Percentiles rank a stretch among this genome's conserved stretches.
Conservation (phyloP, 2,329 filamentous ascomycete species). For the Beauveria rudraprayagi region DNA sequence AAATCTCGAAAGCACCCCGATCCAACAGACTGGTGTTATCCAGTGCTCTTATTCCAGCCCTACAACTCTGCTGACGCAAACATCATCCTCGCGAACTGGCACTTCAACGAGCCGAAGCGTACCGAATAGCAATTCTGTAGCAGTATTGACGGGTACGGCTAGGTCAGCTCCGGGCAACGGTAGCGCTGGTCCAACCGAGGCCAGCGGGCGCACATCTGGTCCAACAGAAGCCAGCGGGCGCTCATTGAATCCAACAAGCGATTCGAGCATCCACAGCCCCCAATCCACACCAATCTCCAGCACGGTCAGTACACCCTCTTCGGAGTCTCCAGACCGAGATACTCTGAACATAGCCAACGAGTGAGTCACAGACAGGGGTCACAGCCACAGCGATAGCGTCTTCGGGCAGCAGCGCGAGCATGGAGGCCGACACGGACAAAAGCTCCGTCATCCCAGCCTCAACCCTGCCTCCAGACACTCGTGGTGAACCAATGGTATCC, state of each 20-base stretch:
- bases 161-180: neutral
- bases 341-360: neutral
- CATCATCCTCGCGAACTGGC: neutral
- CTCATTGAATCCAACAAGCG: neutral
- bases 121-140: neutral
- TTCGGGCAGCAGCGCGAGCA: neutral
- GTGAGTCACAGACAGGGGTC: neutral
- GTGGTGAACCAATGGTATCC: neutral
- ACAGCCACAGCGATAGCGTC: neutral
- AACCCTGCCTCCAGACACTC: neutral
- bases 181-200: neutral
- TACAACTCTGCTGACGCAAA: neutral
- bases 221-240: neutral
- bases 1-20: neutral
- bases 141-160: neutral
- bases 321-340: neutral
- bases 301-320: neutral
- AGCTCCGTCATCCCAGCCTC: neutral
- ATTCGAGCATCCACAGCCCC: neutral
- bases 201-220: neutral
- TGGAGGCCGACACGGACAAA: neutral
- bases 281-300: neutral
- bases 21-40: neutral
- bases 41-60: neutral
- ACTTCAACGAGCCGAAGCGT: neutral